Percentiles rank a stretch among this genome's conserved stretches.
phyloP scores from a whole-genome alignment of 441 rosid species.

The Erodium chrysanthum region DNA sequence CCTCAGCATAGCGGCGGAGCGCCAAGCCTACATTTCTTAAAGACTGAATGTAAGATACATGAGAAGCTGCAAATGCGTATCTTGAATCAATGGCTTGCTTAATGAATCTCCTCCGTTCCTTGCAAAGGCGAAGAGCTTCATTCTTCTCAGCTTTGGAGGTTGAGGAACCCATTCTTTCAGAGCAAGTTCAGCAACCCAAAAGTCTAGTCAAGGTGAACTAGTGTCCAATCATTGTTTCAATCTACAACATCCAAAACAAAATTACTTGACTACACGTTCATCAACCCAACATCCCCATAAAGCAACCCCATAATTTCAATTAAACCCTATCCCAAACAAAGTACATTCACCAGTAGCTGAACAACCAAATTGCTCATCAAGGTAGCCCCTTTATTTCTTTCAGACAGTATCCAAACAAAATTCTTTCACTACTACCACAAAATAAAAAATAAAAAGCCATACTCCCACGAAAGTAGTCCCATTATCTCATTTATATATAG shows the following conservation, averaged over 20 bases:
- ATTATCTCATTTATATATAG: background rate
- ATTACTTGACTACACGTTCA: background rate
- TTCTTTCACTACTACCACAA: background rate
- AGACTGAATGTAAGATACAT: slow-evolving; percentile 67
- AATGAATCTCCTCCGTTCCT: slow-evolving; percentile 57
- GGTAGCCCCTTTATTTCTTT: background rate
- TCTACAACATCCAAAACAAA: no score
- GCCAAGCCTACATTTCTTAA: slow-evolving; percentile 62
- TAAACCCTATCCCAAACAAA: no score
- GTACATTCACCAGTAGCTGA: background rate
- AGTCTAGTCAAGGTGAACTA: background rate
- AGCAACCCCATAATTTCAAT: no score
- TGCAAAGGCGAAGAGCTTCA: slow-evolving; percentile 65
- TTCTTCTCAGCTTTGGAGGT: slow-evolving; percentile 50
- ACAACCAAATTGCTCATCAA: slow-evolving; percentile 15
- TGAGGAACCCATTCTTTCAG: slow-evolving; percentile 52
- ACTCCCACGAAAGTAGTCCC: background rate
- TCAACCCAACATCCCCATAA: background rate
- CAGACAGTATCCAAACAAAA: background rate
- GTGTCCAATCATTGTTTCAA: background rate
- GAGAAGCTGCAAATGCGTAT: slow-evolving; percentile 79
- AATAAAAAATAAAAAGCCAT: background rate
- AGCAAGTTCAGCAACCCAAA: slow-evolving; percentile 3
- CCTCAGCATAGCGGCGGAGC: slow-evolving; percentile 70
- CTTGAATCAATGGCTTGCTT: slow-evolving; percentile 71